Evolutionary conservation across 176 grass and related monocot genomes (phyloP).

Genomic region (Calamus simplicifolius): DNA sequence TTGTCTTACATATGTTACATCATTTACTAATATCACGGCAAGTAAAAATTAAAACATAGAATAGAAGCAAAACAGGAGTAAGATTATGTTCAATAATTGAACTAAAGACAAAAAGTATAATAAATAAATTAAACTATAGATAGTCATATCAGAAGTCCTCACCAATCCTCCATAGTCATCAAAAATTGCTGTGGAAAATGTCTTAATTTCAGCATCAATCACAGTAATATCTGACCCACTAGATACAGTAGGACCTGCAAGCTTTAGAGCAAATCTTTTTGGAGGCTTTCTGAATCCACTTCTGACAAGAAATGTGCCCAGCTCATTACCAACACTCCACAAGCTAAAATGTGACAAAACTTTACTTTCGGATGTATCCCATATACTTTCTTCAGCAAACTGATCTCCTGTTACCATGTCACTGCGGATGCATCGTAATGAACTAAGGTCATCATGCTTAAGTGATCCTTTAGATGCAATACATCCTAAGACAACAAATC

Average conservation of each 20-base stretch:
- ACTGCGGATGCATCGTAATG: conserved; percentile 77
- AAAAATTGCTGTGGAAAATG: conserved; percentile 80
- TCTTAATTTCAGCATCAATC: conserved; percentile 77
- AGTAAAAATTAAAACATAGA: no score
- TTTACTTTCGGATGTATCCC: conserved; percentile 66
- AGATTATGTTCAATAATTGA: no score
- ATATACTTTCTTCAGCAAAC: conserved; percentile 75
- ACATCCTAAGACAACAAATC: conserved; percentile 86
- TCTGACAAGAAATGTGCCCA: conserved; percentile 91
- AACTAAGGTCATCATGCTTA: conserved; percentile 48
- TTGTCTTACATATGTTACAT: no score
- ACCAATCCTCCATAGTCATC: conserved; percentile 98
- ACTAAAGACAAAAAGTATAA: neutral
- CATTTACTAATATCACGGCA: no score
- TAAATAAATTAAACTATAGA: conserved; percentile 1
- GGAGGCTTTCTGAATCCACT: conserved; percentile 69
- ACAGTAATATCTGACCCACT: conserved; percentile 63
- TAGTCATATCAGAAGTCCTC: conserved; percentile 9
- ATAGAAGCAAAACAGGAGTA: no score
- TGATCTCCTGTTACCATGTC: conserved; percentile 85
- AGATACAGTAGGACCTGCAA: conserved; percentile 48
- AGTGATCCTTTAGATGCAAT: conserved; percentile 61
- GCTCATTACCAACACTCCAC: conserved; percentile 67
- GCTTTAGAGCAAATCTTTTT: conserved; percentile 69
- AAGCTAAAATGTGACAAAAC: conserved; percentile 74